Percentiles rank a stretch among this genome's conserved stretches.
Evolutionary conservation across 768 basidiomycete genomes (phyloP).

Genomic region (Lactifluus piperatus): DNA sequence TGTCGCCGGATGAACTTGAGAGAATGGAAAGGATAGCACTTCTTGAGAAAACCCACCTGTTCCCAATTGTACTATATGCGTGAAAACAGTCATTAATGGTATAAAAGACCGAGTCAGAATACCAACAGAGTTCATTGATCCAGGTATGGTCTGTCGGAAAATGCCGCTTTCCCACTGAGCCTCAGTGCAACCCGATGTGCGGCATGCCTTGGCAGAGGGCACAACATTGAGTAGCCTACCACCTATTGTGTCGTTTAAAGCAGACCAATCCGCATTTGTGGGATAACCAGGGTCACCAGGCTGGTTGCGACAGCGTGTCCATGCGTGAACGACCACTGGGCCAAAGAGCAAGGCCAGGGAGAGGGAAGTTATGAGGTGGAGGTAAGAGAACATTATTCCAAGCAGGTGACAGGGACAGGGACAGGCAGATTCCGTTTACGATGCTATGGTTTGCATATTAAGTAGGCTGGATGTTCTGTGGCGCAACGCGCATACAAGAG

Average conservation of each 20-base stretch:
- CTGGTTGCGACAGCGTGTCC: too few relatives aligned
- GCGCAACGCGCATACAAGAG: too few relatives aligned
- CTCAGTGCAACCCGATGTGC: conserved; percentile 5
- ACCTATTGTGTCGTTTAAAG: conserved; percentile 4
- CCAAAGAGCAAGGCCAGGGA: not conserved
- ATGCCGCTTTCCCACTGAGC: conserved; percentile 14
- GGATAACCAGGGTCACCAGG: too few relatives aligned
- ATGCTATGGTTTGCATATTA: too few relatives aligned
- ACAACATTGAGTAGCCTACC: conserved; percentile 12
- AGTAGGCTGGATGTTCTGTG: too few relatives aligned
- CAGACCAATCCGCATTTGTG: too few relatives aligned
- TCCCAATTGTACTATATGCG: too few relatives aligned
- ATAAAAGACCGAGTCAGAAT: not conserved
- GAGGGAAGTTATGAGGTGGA: not conserved
- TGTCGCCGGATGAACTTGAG: not conserved
- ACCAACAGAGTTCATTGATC: conserved; percentile 16
- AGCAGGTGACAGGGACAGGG: not conserved
- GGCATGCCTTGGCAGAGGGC: conserved; percentile 12
- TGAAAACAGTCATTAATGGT: not conserved
- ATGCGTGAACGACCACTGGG: not conserved
- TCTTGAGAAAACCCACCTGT: not conserved
- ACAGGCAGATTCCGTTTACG: not conserved
- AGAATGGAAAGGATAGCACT: not conserved
- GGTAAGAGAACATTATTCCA: not conserved
- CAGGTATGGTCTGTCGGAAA: conserved; percentile 14